Evolutionary conservation across 164 flowering plant species (phyloP).

Genomic region (Magnolia changhungtana): DNA sequence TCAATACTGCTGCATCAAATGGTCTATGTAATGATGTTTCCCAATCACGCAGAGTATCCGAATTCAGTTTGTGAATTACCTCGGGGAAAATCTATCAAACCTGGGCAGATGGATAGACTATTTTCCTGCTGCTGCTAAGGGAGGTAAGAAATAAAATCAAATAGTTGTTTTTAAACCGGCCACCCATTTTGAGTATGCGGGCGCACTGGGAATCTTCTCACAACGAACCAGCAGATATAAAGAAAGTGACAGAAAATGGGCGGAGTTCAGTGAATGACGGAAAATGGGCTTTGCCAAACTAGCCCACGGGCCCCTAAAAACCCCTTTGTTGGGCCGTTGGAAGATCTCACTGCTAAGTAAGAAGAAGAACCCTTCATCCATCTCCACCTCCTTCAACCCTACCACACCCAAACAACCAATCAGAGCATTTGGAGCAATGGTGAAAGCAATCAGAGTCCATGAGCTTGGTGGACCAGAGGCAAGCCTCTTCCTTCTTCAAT

Average conservation of each 20-base stretch:
- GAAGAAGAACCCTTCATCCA: neutral
- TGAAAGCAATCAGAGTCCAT: conserved; percentile 75
- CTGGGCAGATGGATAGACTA: too few species aligned
- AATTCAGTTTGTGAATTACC: too few species aligned
- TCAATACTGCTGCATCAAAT: too few species aligned
- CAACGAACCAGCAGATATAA: too few species aligned
- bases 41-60: too few species aligned
- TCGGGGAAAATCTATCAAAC: too few species aligned
- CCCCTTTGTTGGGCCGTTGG: neutral
- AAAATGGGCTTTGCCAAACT: neutral
- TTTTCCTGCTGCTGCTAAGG: too few species aligned
- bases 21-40: accelerated
- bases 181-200: too few species aligned
- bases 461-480: conserved; percentile 92
- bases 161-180: too few species aligned
- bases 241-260: neutral
- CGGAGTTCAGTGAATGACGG: too few species aligned
- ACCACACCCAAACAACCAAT: neutral
- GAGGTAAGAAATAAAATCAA: too few species aligned
- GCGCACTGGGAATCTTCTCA: too few species aligned
- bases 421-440: conserved; percentile 47
- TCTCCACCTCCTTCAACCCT: neutral
- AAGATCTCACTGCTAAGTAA: neutral
- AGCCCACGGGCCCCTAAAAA: neutral
- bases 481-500: neutral